Percentiles rank a stretch among this genome's conserved stretches.
Conservation (phyloP, 2,329 filamentous ascomycete species). For the Hymenoscyphus occultus region DNA sequence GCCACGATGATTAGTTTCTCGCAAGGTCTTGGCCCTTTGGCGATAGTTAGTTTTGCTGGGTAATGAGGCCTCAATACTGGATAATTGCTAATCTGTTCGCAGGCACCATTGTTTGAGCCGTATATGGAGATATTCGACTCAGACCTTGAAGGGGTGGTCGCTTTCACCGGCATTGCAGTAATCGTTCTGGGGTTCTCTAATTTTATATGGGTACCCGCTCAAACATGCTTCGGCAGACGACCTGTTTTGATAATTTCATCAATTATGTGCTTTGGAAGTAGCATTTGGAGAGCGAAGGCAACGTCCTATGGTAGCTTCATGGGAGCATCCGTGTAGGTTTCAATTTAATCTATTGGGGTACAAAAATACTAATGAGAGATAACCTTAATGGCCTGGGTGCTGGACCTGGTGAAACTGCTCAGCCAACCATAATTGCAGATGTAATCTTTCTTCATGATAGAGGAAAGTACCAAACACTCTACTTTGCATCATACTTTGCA, state of each 20-base stretch:
- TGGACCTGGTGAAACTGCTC: slow-evolving; percentile 59
- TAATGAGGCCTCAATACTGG: background rate
- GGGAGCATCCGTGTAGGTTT: slow-evolving; percentile 51
- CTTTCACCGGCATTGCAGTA: slow-evolving; percentile 49
- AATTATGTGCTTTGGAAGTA: slow-evolving; percentile 44
- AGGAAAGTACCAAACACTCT: slow-evolving; percentile 51
- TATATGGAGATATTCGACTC: slow-evolving; percentile 55
- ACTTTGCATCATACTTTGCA: slow-evolving; percentile 62
- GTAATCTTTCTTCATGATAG: slow-evolving; percentile 64
- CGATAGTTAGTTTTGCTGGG: slow-evolving; percentile 32
- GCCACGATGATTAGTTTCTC: slow-evolving; percentile 42
- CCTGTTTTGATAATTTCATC: slow-evolving; percentile 46
- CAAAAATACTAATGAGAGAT: background rate
- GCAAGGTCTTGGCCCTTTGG: slow-evolving; percentile 43
- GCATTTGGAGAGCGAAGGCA: slow-evolving; percentile 54
- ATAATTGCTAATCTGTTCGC: background rate
- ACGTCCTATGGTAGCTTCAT: slow-evolving; percentile 60
- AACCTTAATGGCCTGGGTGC: slow-evolving; percentile 59
- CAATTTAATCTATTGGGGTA: background rate
- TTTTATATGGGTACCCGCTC: slow-evolving; percentile 50
- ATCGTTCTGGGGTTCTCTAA: slow-evolving; percentile 49
- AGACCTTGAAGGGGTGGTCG: slow-evolving; percentile 48
- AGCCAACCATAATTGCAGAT: slow-evolving; percentile 62
- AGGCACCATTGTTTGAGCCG: slow-evolving; percentile 54
- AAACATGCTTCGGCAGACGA: slow-evolving; percentile 47